Percentiles rank a stretch among this genome's conserved stretches.
Conservation (phyloP, 139 green algal species). For the Auxenochlorella pyrenoidosa region DNA sequence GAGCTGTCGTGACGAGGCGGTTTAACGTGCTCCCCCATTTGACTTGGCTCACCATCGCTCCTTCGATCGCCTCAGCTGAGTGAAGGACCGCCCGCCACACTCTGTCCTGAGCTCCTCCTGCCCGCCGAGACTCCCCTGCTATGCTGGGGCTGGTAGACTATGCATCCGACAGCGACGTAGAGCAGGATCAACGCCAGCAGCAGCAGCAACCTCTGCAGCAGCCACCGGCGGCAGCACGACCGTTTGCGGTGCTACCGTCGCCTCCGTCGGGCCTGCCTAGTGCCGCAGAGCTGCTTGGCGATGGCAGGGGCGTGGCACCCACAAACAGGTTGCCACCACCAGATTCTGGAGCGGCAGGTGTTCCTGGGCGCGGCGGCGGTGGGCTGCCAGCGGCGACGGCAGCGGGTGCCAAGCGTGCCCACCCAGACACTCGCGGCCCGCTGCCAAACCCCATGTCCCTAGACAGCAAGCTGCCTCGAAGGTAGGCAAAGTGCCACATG, state of each 20-base stretch:
- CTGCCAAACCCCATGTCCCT: constrained; percentile 25
- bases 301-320: background rate
- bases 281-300: background rate
- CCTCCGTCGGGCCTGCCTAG: background rate
- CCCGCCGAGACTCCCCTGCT: background rate
- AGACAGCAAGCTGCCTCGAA: constrained; percentile 21
- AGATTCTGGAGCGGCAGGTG: background rate
- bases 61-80: too few relatives aligned
- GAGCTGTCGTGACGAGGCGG: background rate
- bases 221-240: background rate
- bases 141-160: constrained; percentile 30
- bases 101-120: background rate
- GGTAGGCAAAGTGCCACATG: background rate
- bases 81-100: background rate
- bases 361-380: background rate
- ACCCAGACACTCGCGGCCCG: constrained; percentile 22
- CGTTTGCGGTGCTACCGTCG: background rate
- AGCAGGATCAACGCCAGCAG: background rate
- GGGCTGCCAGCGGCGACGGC: too few relatives aligned
- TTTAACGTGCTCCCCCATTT: too few relatives aligned
- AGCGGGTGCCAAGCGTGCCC: background rate
- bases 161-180: constrained; percentile 9
- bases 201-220: constrained; percentile 4
- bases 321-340: background rate
- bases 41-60: too few relatives aligned